Conservation (phyloP, 352 stramenopile species). For the Phytophthora hybrid region DNA sequence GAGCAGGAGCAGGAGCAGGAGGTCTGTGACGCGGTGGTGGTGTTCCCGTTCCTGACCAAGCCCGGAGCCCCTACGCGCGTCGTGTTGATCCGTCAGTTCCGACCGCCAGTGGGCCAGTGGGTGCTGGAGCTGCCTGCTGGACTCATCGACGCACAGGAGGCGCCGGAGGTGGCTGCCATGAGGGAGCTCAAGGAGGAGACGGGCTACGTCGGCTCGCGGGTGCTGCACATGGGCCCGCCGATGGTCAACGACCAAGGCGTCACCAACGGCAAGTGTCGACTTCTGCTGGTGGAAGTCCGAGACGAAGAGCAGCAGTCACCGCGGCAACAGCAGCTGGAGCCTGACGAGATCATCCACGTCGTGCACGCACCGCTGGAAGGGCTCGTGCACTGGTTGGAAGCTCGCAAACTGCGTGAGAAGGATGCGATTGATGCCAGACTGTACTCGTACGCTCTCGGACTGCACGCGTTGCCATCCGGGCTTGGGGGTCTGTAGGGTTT, state of each 20-base stretch:
- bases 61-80: conserved; percentile 41
- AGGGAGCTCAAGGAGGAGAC: conserved; percentile 93
- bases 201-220: conserved; percentile 74
- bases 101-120: conserved; percentile 83
- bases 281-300: conserved; percentile 69
- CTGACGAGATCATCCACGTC: conserved; percentile 79
- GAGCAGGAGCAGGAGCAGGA: conserved; percentile 24
- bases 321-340: conserved; percentile 60
- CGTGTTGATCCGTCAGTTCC: conserved; percentile 93
- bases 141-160: conserved; percentile 90
- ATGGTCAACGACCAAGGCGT: conserved; percentile 88
- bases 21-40: conserved; percentile 73
- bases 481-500: conserved; percentile 19
- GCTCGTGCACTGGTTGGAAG: conserved; percentile 69
- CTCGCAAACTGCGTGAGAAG: conserved; percentile 42
- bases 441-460: conserved; percentile 67
- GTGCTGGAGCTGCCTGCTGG: conserved; percentile 93
- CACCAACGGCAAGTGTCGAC: conserved; percentile 74
- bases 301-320: conserved; percentile 47
- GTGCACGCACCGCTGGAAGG: conserved; percentile 65
- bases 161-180: conserved; percentile 71
- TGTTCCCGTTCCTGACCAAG: conserved; percentile 75
- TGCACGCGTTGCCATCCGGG: conserved; percentile 44
- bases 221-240: conserved; percentile 75
- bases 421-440: conserved; percentile 66